Percentiles rank a stretch among this genome's conserved stretches.
phyloP scores from a whole-genome alignment of 768 basidiomycete genomes.

The Vishniacozyma victoriae region DNA sequence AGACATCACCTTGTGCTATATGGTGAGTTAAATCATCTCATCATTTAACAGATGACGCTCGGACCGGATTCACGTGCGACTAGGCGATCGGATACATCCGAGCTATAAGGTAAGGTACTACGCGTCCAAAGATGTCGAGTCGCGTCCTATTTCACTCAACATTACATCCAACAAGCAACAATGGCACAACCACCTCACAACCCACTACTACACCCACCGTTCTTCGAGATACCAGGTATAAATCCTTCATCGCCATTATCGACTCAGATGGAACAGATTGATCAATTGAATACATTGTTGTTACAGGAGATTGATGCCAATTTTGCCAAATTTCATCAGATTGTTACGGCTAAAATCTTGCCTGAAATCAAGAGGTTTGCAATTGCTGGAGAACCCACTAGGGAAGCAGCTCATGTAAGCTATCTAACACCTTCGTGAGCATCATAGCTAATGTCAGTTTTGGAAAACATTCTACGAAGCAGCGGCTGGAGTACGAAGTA shows the following conservation, averaged over 20 bases:
- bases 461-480: slow-evolving; percentile 96
- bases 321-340: slow-evolving; percentile 80
- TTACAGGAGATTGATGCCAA: slow-evolving; percentile 92
- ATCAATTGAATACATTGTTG: slow-evolving; percentile 87
- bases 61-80: no score
- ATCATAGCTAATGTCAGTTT: slow-evolving; percentile 56
- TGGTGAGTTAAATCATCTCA: no score
- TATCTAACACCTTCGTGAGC: background rate
- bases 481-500: slow-evolving; percentile 79
- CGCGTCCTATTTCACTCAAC: no score
- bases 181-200: slow-evolving; percentile 9
- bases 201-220: slow-evolving; percentile 37
- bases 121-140: no score
- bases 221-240: slow-evolving; percentile 41
- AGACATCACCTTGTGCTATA: no score
- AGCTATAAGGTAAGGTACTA: no score
- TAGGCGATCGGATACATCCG: no score
- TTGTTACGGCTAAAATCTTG: slow-evolving; percentile 70
- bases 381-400: slow-evolving; percentile 75
- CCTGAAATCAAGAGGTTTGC: slow-evolving; percentile 88
- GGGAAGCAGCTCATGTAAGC: slow-evolving; percentile 81
- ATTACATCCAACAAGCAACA: no score
- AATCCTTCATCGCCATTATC: slow-evolving; percentile 49
- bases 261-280: slow-evolving; percentile 86
- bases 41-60: no score